Evolutionary conservation across 2,329 filamentous ascomycete genomes (phyloP).

Genomic region (Xylariaceae sp.): DNA sequence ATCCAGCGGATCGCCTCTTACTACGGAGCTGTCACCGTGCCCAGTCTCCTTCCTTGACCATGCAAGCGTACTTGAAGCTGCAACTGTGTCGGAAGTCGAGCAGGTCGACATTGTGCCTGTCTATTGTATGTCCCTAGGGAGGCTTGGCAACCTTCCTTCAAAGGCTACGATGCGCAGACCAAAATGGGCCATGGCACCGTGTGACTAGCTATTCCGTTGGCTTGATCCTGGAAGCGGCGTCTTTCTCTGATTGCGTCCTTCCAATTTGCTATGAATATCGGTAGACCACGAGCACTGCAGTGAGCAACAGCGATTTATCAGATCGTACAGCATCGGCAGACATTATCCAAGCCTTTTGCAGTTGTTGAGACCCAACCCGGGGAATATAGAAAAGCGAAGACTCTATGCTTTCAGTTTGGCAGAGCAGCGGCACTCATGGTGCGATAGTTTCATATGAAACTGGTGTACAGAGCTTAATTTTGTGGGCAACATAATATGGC

Average conservation of each 20-base stretch:
- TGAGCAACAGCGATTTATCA: constrained; percentile 49
- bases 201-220: constrained; percentile 31
- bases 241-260: constrained; percentile 24
- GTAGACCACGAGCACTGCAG: constrained; percentile 58
- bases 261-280: constrained; percentile 35
- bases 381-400: neutral
- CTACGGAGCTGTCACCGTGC: constrained; percentile 36
- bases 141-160: constrained; percentile 60
- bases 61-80: constrained; percentile 30
- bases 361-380: constrained; percentile 8
- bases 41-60: constrained; percentile 50
- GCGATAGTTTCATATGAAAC: neutral
- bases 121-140: constrained; percentile 49
- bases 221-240: constrained; percentile 27
- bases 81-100: constrained; percentile 63
- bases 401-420: constrained; percentile 21
- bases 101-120: constrained; percentile 59
- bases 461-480: constrained; percentile 1
- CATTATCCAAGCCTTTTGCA: neutral
- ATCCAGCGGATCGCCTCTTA: constrained; percentile 32
- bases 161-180: constrained; percentile 38
- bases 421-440: constrained; percentile 22
- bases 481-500: neutral
- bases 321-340: neutral
- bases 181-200: constrained; percentile 36